Conservation (phyloP, 495 filamentous ascomycete genomes). For the Gamarada debralockiae region DNA sequence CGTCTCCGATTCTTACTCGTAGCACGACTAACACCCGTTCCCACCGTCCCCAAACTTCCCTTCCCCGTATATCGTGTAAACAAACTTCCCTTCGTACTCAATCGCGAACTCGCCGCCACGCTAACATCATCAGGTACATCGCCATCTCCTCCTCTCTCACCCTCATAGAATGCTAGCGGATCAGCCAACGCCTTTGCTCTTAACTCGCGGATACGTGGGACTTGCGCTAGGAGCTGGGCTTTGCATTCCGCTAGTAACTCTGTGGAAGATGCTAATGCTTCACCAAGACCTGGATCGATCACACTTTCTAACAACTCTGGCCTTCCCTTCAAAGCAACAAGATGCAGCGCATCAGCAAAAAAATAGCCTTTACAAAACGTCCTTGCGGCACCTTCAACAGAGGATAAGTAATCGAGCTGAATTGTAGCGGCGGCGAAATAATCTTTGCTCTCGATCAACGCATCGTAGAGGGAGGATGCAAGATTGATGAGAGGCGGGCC, state of each 20-base stretch:
- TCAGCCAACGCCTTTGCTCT: constrained; percentile 75
- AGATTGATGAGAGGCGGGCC: constrained; percentile 51
- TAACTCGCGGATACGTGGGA: constrained; percentile 79
- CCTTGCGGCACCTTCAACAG: constrained; percentile 60
- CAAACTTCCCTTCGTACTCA: constrained; percentile 72
- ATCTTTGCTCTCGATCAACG: constrained; percentile 75
- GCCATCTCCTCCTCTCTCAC: constrained; percentile 51
- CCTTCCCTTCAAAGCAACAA: constrained; percentile 42
- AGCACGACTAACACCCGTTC: constrained; percentile 60
- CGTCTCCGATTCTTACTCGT: constrained; percentile 78
- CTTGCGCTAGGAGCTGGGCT: constrained; percentile 74
- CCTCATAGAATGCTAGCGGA: constrained; percentile 73
- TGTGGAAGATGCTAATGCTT: constrained; percentile 71
- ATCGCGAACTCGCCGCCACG: constrained; percentile 77
- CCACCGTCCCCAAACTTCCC: constrained; percentile 54
- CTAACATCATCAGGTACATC: constrained; percentile 91
- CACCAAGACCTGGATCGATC: constrained; percentile 72
- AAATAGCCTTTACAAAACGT: constrained; percentile 78
- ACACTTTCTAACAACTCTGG: constrained; percentile 52
- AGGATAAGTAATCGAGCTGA: constrained; percentile 72
- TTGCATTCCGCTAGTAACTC: constrained; percentile 92
- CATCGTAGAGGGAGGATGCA: constrained; percentile 62
- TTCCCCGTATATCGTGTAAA: constrained; percentile 89
- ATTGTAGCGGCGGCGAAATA: constrained; percentile 75
- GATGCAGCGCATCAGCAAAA: constrained; percentile 78